Evolutionary conservation across 192 early-diverging fungal genomes (phyloP), one percentile per base, ranked within the genome.

Genomic region (Coemansia sp.): DNA sequence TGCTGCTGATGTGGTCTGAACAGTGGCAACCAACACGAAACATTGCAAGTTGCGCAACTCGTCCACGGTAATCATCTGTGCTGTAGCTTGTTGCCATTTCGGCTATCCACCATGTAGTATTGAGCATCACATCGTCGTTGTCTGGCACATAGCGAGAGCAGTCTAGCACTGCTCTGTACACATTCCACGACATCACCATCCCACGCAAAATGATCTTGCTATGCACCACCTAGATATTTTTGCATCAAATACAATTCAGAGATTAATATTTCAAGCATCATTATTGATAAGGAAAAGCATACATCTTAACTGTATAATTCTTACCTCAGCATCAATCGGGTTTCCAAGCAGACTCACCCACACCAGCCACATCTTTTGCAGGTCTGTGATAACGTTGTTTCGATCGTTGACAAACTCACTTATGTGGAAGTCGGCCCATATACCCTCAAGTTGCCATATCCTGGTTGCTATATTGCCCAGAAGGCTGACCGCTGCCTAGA

Each of bases 1-100:
- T 60, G 48, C 68, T 74, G 56, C 67, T 76, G 9, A 76, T 58
- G 16, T 70, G 68, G 18, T 76, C 74, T 7, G 70, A 74, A 16
- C 74, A 68, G 43, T 71, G 71, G 50, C 74, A 76, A 8, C 79
- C 73, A 68, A 81, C 70, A 8, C 79, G 69, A 39, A 82, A 76
- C 56, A 76, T 74, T 7, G 74, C 79, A 0, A 59, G 70, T n/a
- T 76, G 74, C 6, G 79, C 74, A 6, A 74, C 45, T 1, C 73
- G 71, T 7, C 74, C 74, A 7, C 74, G 68, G 41, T 69, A 59
- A 8, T 82, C 74, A 32, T 68, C 52, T 16, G 64, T 65, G 63
- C 73, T 75, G 41, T 68, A 72, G 19, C 39, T 82, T 1, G 74
- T 69, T 0, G 71, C 74, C 57, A 74, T 68, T 19, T 82, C 71